These are phyloP conservation scores for Aureobasidium sp. DNA, from an alignment of 2,329 filamentous ascomycete species.

Conservation along the genomic window DNA sequence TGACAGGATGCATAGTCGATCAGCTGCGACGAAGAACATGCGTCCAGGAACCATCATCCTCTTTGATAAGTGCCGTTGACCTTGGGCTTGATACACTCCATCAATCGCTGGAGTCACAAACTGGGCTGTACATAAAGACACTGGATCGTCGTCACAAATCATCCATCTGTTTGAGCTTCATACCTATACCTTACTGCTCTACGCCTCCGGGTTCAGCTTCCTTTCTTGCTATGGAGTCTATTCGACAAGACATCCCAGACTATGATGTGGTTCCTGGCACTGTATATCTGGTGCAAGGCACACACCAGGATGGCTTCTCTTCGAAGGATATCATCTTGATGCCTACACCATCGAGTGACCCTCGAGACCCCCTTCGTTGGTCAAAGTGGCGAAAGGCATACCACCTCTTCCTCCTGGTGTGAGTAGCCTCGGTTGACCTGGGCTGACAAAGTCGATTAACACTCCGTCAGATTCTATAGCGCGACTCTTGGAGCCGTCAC, in stretches of 20 bases:
- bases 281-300: constrained; percentile 15
- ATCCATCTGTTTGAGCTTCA: not conserved
- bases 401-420: constrained; percentile 17
- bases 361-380: constrained; percentile 19
- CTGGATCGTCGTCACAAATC: not conserved
- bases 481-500: constrained; percentile 20
- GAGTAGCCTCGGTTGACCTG: not conserved
- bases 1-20: not conserved
- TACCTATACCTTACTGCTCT: not conserved
- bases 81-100: not conserved
- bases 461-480: constrained; percentile 12
- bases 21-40: not conserved
- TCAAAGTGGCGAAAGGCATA: constrained; percentile 18
- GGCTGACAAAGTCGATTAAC: not conserved
- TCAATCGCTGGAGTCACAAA: not conserved
- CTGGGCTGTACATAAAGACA: not conserved
- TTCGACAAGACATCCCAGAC: constrained; percentile 9
- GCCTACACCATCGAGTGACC: constrained; percentile 18
- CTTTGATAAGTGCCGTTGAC: not conserved
- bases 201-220: not conserved
- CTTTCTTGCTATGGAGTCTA: not conserved
- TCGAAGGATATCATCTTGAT: constrained; percentile 18
- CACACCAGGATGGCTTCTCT: constrained; percentile 1
- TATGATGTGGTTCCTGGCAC: constrained; percentile 17
- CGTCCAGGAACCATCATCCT: not conserved